Evolutionary conservation across 2,329 filamentous ascomycete genomes (phyloP), one percentile per base, ranked within the genome.

Genomic region (Didymella lethalis): DNA sequence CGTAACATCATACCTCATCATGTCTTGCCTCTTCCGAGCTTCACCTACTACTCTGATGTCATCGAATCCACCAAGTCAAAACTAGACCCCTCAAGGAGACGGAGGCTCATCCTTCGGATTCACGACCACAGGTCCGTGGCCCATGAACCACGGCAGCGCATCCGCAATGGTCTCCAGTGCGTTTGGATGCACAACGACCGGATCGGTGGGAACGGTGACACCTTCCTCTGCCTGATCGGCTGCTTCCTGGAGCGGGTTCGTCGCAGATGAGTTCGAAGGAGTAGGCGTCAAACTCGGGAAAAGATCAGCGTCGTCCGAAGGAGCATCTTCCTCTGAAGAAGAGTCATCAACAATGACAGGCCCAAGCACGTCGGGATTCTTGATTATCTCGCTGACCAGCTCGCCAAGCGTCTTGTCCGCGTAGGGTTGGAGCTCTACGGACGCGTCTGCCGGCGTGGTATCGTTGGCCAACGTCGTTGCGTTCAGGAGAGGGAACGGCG

Each of bases 331-430:
- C 6, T 5, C 31, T 1, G 29, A 31, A 5, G 34, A 38, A n/a
- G 31, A 32, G 8, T 32, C 12, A 14, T 32, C 31, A 14, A 32
- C 12, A 6, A 26, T 6, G 8, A 29, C 5, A 28, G 46, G 14
- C 2, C 41, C 43, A 0, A 23, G 40, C 18, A 36, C 16, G 1
- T 44, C 48, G 1, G 49, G 45, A 32, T 49, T 12, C 1, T 28
- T 44, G 8, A 58, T 3, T 20, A 54, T 58, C 5, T 54, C 45
- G 16, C 12, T 20, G 4, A 58, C 40, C 5, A 58, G 49, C 56
- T 58, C 50, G 46, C 50, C 51, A 12, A 59, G 47, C 3, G 56
- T 59, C 14, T 59, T 50, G 16, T 59, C 51, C n/a, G 48, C 25
- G 14, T 59, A 59, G 2, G 56, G 56, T 6, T 43, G 51, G 6